These are phyloP conservation scores for Trypanosoma scelopori DNA, from an alignment of 208 protist genomes.

Conservation along the genomic window DNA sequence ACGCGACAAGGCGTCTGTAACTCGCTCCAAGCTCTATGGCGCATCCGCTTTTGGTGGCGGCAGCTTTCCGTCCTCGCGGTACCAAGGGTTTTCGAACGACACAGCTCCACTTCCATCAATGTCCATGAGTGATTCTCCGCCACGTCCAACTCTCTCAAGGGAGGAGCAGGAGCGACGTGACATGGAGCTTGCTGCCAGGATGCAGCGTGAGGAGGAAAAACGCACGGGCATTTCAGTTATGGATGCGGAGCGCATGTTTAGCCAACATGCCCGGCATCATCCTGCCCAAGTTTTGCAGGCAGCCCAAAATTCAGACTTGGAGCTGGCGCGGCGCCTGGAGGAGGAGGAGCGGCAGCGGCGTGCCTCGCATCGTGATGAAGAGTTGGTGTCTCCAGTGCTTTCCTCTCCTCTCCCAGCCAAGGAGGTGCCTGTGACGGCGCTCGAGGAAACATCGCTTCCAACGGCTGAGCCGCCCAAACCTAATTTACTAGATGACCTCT, in stretches of 20 bases:
- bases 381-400: constrained; percentile 7
- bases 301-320: constrained; percentile 53
- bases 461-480: constrained; percentile 32
- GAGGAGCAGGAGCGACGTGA: constrained; percentile 88
- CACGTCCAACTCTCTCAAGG: constrained; percentile 40
- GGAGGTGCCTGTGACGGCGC: constrained; percentile 3
- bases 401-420: constrained; percentile 29
- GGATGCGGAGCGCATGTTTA: constrained; percentile 77
- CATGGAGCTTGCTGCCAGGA: constrained; percentile 78
- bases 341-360: constrained; percentile 70
- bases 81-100: constrained; percentile 28
- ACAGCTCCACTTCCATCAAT: not conserved
- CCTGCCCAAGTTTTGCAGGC: constrained; percentile 10
- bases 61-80: constrained; percentile 15
- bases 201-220: constrained; percentile 88
- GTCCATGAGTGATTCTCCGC: constrained; percentile 7
- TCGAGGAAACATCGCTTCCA: not conserved
- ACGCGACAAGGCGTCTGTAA: constrained; percentile 65
- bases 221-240: constrained; percentile 58
- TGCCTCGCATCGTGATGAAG: constrained; percentile 33
- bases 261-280: constrained; percentile 27
- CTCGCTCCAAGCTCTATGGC: constrained; percentile 63
- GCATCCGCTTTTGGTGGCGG: constrained; percentile 39
- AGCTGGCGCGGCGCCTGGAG: constrained; percentile 72
- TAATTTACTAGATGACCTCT: constrained; percentile 73